Evolutionary conservation across 176 grass and related monocot genomes (phyloP).

Genomic region (Musa schizocarpa): DNA sequence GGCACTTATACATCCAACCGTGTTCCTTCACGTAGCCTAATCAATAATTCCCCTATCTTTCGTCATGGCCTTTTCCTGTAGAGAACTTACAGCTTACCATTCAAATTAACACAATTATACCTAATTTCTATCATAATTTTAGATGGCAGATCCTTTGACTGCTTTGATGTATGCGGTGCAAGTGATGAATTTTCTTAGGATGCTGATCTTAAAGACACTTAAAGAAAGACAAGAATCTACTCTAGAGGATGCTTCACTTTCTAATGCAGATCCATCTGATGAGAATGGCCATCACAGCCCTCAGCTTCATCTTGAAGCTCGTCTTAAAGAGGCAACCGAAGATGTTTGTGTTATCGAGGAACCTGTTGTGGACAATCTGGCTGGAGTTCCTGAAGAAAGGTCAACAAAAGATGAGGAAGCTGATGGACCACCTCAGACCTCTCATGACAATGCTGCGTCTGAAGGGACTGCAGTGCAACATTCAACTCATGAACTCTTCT

Average conservation of each 20-base stretch:
- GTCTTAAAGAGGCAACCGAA: constrained; percentile 27
- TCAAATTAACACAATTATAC: background rate
- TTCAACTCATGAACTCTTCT: constrained; percentile 11
- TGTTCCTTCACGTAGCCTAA: background rate
- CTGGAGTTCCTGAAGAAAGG: constrained; percentile 24
- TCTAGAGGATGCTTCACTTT: background rate
- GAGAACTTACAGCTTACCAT: too few relatives aligned
- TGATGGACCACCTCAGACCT: constrained; percentile 1
- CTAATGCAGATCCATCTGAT: background rate
- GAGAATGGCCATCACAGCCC: constrained; percentile 8
- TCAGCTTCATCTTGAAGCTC: constrained; percentile 12
- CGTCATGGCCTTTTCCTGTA: too few relatives aligned
- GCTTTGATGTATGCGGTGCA: constrained; percentile 87
- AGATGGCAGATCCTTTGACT: constrained; percentile 90
- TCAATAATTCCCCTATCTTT: background rate
- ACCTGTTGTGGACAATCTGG: constrained; percentile 33
- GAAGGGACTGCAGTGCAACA: background rate
- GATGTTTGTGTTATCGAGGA: constrained; percentile 34
- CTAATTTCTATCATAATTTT: constrained; percentile 1
- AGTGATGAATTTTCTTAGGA: constrained; percentile 90
- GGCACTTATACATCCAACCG: background rate
- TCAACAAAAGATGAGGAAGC: constrained; percentile 3
- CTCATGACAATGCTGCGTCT: constrained; percentile 7
- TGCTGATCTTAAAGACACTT: constrained; percentile 69
- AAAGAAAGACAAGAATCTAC: constrained; percentile 50